A percentile compares a stretch with the other conserved stretches of the same genome.
Evolutionary conservation across 2,329 filamentous ascomycete genomes (phyloP).

Genomic region (Thielaviopsis euricoi): DNA sequence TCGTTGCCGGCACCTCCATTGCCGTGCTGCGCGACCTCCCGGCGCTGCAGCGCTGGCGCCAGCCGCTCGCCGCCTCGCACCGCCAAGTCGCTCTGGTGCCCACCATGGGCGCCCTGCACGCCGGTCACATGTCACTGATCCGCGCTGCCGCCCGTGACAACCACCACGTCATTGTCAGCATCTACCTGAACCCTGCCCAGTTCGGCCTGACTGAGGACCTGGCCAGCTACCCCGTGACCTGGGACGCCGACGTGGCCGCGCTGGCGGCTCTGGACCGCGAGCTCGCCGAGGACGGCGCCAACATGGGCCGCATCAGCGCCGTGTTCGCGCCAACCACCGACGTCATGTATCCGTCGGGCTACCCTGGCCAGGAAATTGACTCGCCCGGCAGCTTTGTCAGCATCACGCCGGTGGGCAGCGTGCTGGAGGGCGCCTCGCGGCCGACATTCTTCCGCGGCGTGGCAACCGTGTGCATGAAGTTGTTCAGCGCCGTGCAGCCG

Average conservation of each 20-base stretch:
- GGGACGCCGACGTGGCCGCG: constrained; percentile 56
- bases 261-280: constrained; percentile 54
- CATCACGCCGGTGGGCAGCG: constrained; percentile 66
- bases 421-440: constrained; percentile 69
- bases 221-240: constrained; percentile 75
- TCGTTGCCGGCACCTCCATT: constrained; percentile 41
- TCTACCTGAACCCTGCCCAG: constrained; percentile 94
- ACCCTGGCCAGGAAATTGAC: constrained; percentile 51
- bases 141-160: constrained; percentile 71
- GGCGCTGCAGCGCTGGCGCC: constrained; percentile 53
- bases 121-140: constrained; percentile 74
- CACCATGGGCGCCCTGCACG: constrained; percentile 95
- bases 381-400: constrained; percentile 80
- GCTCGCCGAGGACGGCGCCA: constrained; percentile 42
- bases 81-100: constrained; percentile 76
- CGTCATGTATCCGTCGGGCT: constrained; percentile 79
- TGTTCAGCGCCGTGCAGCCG: constrained; percentile 35
- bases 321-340: constrained; percentile 72
- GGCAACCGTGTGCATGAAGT: constrained; percentile 87
- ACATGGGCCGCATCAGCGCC: constrained; percentile 56
- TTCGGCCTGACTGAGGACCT: constrained; percentile 85
- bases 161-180: constrained; percentile 72
- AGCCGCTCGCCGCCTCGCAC: constrained; percentile 45
- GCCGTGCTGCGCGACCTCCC: constrained; percentile 62
- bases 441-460: constrained; percentile 96